Percentiles rank a stretch among this genome's conserved stretches.
These are phyloP conservation scores for Talaromyces rugulosus DNA, from an alignment of 2,329 filamentous ascomycete genomes.

Conservation along the genomic window DNA sequence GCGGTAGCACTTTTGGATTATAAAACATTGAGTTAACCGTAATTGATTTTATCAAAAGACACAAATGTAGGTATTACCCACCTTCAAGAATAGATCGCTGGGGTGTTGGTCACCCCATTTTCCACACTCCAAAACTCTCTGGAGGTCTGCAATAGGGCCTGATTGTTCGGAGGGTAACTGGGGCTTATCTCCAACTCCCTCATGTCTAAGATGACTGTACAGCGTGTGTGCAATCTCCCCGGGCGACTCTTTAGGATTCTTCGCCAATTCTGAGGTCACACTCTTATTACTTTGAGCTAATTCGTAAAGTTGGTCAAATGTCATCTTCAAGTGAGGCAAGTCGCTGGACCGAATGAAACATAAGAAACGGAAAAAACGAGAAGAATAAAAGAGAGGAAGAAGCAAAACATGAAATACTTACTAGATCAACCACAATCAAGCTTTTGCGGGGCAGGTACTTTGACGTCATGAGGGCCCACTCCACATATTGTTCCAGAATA, in stretches of 20 bases:
- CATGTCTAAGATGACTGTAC: slow-evolving; percentile 37
- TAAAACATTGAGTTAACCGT: not conserved
- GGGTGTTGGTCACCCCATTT: slow-evolving; percentile 62
- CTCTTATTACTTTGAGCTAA: slow-evolving; percentile 52
- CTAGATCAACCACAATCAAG: slow-evolving; percentile 1
- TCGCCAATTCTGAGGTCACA: slow-evolving; percentile 56
- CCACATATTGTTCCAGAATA: not conserved
- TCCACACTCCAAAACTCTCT: slow-evolving; percentile 58
- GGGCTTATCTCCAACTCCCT: slow-evolving; percentile 22
- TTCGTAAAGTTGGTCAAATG: slow-evolving; percentile 34
- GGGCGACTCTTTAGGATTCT: slow-evolving; percentile 51
- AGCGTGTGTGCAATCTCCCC: slow-evolving; percentile 54
- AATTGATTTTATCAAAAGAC: not conserved
- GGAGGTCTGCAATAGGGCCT: slow-evolving; percentile 42
- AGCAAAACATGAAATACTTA: too few relatives aligned
- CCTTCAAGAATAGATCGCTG: slow-evolving; percentile 63
- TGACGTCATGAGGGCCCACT: slow-evolving; percentile 7
- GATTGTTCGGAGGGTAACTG: slow-evolving; percentile 18
- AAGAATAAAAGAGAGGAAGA: too few relatives aligned
- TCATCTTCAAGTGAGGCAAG: not conserved
- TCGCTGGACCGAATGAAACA: too few relatives aligned
- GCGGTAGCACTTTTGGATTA: slow-evolving; percentile 53
- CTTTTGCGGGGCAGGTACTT: slow-evolving; percentile 10
- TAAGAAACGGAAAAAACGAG: too few relatives aligned
- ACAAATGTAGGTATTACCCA: slow-evolving; percentile 22